Percentiles rank a stretch among this genome's conserved stretches.
Evolutionary conservation across 768 basidiomycete species (phyloP).

Genomic region (Boletus pseudopeckii): DNA sequence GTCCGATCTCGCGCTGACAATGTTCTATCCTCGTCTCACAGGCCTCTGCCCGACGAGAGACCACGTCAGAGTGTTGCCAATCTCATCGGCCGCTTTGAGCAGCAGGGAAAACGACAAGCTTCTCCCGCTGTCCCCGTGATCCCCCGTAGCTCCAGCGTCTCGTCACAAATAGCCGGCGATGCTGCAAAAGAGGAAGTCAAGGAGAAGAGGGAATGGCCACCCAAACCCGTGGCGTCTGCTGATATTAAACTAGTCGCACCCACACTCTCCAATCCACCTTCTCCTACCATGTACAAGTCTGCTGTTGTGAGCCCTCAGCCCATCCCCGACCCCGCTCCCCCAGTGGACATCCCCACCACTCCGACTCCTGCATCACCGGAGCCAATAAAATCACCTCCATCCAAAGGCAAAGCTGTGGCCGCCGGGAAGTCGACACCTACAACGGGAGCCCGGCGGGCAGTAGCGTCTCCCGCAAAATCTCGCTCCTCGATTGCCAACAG

Average conservation of each 20-base stretch:
- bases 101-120: slow-evolving; percentile 66
- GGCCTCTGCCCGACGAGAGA: slow-evolving; percentile 86
- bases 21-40: slow-evolving; percentile 29
- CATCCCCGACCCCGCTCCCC: slow-evolving; percentile 22
- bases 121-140: slow-evolving; percentile 35
- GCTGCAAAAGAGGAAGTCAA: slow-evolving; percentile 62
- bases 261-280: slow-evolving; percentile 36
- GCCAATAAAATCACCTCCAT: slow-evolving; percentile 18
- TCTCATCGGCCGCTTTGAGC: slow-evolving; percentile 87
- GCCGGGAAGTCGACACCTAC: slow-evolving; percentile 23
- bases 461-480: slow-evolving; percentile 30
- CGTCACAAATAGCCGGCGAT: slow-evolving; percentile 62
- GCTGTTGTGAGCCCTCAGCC: slow-evolving; percentile 31
- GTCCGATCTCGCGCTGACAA: slow-evolving; percentile 15
- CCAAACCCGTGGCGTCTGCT: slow-evolving; percentile 37
- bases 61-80: slow-evolving; percentile 86
- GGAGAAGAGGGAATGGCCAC: slow-evolving; percentile 80
- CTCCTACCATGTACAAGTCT: slow-evolving; percentile 16
- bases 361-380: slow-evolving; percentile 23
- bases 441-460: slow-evolving; percentile 16
- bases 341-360: slow-evolving; percentile 17
- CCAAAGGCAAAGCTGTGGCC: slow-evolving; percentile 16
- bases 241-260: slow-evolving; percentile 35
- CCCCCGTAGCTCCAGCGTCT: slow-evolving; percentile 63
- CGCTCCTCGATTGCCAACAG: slow-evolving; percentile 18